phyloP scores from a whole-genome alignment of 306 rosid genomes.

The Albizia julibrissin region DNA sequence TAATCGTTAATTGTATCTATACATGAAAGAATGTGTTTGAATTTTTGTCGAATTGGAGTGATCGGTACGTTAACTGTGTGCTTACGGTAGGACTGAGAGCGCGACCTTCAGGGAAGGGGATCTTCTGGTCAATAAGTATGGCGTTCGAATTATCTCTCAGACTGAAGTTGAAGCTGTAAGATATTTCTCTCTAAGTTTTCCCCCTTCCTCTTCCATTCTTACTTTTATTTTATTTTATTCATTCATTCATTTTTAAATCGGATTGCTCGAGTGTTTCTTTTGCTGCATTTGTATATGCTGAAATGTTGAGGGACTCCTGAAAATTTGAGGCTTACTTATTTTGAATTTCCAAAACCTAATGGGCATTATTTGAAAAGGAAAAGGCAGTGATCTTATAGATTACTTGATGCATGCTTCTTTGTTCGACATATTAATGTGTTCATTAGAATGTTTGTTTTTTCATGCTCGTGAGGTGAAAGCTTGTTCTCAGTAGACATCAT shows the following conservation, averaged over 20 bases:
- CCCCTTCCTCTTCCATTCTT: neutral
- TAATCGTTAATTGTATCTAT: constrained; percentile 6
- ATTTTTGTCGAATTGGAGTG: constrained; percentile 36
- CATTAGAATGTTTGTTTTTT: neutral
- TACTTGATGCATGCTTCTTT: neutral
- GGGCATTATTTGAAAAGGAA: constrained; percentile 7
- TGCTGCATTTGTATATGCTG: constrained; percentile 38
- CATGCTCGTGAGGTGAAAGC: constrained; percentile 15
- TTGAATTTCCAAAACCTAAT: neutral
- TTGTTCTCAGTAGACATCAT: constrained; percentile 16
- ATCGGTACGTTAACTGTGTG: constrained; percentile 6
- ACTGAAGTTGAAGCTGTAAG: constrained; percentile 82
- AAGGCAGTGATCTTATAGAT: neutral
- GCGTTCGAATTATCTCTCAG: constrained; percentile 84
- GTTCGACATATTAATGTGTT: too few species aligned
- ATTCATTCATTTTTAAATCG: neutral
- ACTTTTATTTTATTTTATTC: neutral
- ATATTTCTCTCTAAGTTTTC: neutral
- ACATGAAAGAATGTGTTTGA: constrained; percentile 16
- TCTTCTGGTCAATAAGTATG: constrained; percentile 91
- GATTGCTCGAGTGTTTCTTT: constrained; percentile 29
- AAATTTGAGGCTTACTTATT: constrained; percentile 13
- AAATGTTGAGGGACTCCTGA: neutral
- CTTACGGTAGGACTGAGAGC: constrained; percentile 73
- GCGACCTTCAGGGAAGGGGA: constrained; percentile 95